Evolutionary conservation across 305 asterid genomes (phyloP).

Genomic region (Fraxinus platypoda): DNA sequence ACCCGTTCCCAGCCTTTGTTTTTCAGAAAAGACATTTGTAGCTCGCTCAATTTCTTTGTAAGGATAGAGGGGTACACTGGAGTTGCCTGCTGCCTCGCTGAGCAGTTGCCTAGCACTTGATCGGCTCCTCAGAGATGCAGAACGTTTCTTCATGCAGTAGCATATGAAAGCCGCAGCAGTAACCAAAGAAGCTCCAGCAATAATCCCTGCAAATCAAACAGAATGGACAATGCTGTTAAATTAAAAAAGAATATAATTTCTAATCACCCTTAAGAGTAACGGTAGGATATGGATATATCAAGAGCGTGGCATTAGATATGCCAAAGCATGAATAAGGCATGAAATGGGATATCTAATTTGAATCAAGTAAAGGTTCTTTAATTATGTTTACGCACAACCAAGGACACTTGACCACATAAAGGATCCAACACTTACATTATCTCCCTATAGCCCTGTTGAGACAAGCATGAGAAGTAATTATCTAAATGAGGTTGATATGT

Average conservation of each 20-base stretch:
- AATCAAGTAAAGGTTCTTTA: background rate
- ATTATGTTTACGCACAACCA: background rate
- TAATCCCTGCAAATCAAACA: slow-evolving; percentile 42
- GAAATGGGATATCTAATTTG: background rate
- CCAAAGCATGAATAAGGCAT: background rate
- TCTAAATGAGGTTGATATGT: background rate
- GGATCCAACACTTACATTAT: background rate
- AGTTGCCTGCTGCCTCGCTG: slow-evolving; percentile 68
- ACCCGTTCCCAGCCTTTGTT: slow-evolving; percentile 19
- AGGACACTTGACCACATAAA: background rate
- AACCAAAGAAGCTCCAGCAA: slow-evolving; percentile 63
- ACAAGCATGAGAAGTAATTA: background rate
- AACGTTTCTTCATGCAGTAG: slow-evolving; percentile 53
- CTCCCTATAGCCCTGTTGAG: background rate
- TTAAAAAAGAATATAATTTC: background rate
- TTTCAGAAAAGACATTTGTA: slow-evolving; percentile 14
- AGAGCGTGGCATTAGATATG: background rate
- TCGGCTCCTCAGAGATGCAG: slow-evolving; percentile 37
- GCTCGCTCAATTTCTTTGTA: slow-evolving; percentile 19
- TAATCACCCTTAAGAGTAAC: background rate
- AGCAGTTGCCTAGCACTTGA: slow-evolving; percentile 65
- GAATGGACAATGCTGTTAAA: background rate
- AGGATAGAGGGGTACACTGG: slow-evolving; percentile 34
- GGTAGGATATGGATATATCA: background rate
- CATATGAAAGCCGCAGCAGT: slow-evolving; percentile 34